Evolutionary conservation across 2,329 filamentous ascomycete species (phyloP).

Genomic region (Paramyrothecium roridum): DNA sequence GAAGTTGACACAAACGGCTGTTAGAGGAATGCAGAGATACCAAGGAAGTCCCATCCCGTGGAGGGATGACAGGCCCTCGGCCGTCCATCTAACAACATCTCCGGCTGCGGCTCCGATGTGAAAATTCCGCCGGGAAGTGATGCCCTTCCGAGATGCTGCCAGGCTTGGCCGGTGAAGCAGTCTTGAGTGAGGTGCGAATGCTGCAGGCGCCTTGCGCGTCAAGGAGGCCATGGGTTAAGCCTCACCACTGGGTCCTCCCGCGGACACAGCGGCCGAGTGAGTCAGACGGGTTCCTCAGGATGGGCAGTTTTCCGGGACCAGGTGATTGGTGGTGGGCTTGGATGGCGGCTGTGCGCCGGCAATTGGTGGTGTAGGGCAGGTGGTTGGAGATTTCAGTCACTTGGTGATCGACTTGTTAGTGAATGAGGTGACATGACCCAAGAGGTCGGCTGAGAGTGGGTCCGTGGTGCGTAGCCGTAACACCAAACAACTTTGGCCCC

Average conservation of each 20-base stretch:
- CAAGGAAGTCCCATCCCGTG: slow-evolving; percentile 48
- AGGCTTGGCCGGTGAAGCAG: slow-evolving; percentile 2
- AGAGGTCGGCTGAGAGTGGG: too few species aligned
- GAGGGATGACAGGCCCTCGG: slow-evolving; percentile 38
- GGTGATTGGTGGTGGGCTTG: too few species aligned
- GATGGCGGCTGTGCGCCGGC: too few species aligned
- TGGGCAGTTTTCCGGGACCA: too few species aligned
- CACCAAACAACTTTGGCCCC: too few species aligned
- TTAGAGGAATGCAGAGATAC: slow-evolving; percentile 52
- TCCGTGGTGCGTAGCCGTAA: too few species aligned
- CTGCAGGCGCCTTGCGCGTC: slow-evolving; percentile 5
- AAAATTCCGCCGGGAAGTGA: slow-evolving; percentile 21
- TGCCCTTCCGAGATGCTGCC: slow-evolving; percentile 3
- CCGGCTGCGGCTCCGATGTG: slow-evolving; percentile 27
- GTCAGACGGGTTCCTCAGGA: too few species aligned
- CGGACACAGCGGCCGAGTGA: too few species aligned
- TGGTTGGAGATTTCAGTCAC: too few species aligned
- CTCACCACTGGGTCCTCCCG: not conserved
- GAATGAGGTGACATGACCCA: too few species aligned
- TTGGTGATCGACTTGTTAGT: too few species aligned
- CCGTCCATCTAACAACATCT: slow-evolving; percentile 33
- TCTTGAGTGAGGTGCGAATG: slow-evolving; percentile 4
- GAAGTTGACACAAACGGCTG: slow-evolving; percentile 43
- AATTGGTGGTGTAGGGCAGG: too few species aligned
- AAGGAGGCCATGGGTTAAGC: not conserved